Conservation (phyloP, 208 protist genomes). For the Leishmania turanica region DNA sequence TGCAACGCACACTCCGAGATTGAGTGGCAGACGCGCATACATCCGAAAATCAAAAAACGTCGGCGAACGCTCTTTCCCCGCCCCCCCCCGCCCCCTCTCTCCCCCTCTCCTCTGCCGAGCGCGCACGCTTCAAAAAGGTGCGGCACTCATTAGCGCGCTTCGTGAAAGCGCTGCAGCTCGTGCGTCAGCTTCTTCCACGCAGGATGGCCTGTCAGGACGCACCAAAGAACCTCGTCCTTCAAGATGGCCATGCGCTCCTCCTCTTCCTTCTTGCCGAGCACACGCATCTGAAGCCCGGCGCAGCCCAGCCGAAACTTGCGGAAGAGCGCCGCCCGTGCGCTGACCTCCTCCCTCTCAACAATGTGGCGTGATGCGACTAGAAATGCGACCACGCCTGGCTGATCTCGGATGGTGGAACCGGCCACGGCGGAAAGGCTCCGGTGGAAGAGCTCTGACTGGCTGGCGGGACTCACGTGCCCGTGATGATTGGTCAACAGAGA, state of each 20-base stretch:
- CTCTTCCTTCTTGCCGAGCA: constrained; percentile 36
- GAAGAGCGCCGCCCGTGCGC: constrained; percentile 18
- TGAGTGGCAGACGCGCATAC: not conserved
- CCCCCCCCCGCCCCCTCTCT: not conserved
- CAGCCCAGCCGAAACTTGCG: constrained; percentile 15
- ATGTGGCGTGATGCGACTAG: constrained; percentile 21
- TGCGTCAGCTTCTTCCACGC: constrained; percentile 22
- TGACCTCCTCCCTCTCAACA: constrained; percentile 22
- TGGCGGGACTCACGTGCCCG: not conserved
- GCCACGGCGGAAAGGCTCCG: not conserved
- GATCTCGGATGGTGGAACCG: constrained; percentile 9
- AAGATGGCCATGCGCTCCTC: constrained; percentile 34
- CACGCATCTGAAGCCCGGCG: constrained; percentile 11
- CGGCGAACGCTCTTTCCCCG: not conserved
- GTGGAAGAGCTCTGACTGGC: not conserved
- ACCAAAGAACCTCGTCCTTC: constrained; percentile 48
- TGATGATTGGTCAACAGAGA: not conserved
- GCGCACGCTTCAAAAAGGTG: not conserved
- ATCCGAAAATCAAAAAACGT: not conserved
- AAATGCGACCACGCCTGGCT: constrained; percentile 27
- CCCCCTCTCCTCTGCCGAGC: not conserved
- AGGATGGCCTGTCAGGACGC: constrained; percentile 24
- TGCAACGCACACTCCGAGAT: not conserved
- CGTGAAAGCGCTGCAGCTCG: not conserved
- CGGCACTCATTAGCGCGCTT: not conserved